A percentile compares a stretch with the other conserved stretches of the same genome.
phyloP scores from a whole-genome alignment of 208 protist genomes.

The Borovskyia barvae region DNA sequence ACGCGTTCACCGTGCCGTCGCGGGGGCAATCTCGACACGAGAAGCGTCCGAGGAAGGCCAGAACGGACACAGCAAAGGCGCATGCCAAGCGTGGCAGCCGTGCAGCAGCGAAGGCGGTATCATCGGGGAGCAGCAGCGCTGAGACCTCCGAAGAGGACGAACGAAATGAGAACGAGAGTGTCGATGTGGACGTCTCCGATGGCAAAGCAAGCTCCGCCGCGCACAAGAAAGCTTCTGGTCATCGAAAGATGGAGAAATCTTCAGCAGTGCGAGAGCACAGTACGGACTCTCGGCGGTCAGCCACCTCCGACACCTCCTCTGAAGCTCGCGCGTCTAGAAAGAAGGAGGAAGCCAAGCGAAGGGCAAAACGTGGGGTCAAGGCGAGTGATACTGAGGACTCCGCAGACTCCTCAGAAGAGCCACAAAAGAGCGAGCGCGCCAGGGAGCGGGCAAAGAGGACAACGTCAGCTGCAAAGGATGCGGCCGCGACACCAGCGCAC shows the following conservation, averaged over 20 bases:
- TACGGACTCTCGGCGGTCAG: too few relatives aligned
- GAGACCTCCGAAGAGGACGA: background rate
- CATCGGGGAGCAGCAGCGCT: background rate
- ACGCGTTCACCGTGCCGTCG: constrained; percentile 21
- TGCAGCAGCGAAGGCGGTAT: background rate
- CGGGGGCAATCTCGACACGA: constrained; percentile 12
- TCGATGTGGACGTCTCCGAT: too few relatives aligned
- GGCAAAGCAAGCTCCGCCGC: too few relatives aligned
- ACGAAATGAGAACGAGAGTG: too few relatives aligned
- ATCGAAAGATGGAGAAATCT: too few relatives aligned
- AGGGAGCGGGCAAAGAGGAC: too few relatives aligned
- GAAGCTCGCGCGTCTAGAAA: too few relatives aligned
- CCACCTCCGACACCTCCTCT: too few relatives aligned
- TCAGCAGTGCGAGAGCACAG: too few relatives aligned
- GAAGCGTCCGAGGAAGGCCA: constrained; percentile 6
- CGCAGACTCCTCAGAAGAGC: background rate
- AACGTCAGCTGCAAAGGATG: too few relatives aligned
- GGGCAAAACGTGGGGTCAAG: background rate
- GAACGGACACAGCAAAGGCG: constrained; percentile 4
- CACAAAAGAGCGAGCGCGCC: background rate
- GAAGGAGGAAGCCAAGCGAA: constrained; percentile 2
- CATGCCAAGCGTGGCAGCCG: background rate
- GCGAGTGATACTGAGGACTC: background rate
- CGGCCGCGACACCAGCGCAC: too few relatives aligned
- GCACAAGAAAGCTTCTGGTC: too few relatives aligned